A percentile compares a stretch with the other conserved stretches of the same genome.
Conservation (phyloP, 2,329 filamentous ascomycete species). For the Fusarium sp. region DNA sequence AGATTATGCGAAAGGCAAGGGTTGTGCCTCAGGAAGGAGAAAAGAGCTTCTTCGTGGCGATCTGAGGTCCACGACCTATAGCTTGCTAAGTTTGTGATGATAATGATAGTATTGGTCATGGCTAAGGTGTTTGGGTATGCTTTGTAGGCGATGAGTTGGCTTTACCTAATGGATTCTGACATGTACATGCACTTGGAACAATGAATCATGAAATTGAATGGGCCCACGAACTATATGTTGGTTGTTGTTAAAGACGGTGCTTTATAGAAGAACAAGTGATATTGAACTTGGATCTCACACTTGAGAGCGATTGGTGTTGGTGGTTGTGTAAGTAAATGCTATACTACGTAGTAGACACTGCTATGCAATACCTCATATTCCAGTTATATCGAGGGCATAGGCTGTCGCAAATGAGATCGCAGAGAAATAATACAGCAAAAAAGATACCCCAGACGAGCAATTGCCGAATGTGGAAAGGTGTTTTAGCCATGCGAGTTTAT, state of each 20-base stretch:
- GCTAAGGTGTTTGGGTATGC: not conserved
- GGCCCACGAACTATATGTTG: not conserved
- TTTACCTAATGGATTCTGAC: not conserved
- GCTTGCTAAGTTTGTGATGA: not conserved
- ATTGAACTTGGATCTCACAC: not conserved
- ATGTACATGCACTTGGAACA: not conserved
- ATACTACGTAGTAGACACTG: not conserved
- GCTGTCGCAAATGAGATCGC: not conserved
- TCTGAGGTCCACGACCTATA: constrained; percentile 52
- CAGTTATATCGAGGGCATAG: not conserved
- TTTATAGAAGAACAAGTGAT: not conserved
- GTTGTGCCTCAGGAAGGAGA: constrained; percentile 81
- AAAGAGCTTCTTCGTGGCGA: constrained; percentile 82
- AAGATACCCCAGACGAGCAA: constrained; percentile 37
- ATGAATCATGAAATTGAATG: not conserved
- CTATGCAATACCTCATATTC: too few species aligned
- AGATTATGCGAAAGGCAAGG: constrained; percentile 79
- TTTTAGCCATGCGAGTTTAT: constrained; percentile 10
- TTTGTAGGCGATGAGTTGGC: not conserved
- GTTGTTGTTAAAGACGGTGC: not conserved
- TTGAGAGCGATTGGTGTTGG: not conserved
- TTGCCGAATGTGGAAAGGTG: constrained; percentile 40
- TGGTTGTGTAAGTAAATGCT: not conserved
- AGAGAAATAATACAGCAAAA: constrained; percentile 12
- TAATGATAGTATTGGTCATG: not conserved